A percentile compares a stretch with the other conserved stretches of the same genome.
phyloP scores from a whole-genome alignment of 176 grass and related monocot genomes.

The Rhynchospora breviuscula region DNA sequence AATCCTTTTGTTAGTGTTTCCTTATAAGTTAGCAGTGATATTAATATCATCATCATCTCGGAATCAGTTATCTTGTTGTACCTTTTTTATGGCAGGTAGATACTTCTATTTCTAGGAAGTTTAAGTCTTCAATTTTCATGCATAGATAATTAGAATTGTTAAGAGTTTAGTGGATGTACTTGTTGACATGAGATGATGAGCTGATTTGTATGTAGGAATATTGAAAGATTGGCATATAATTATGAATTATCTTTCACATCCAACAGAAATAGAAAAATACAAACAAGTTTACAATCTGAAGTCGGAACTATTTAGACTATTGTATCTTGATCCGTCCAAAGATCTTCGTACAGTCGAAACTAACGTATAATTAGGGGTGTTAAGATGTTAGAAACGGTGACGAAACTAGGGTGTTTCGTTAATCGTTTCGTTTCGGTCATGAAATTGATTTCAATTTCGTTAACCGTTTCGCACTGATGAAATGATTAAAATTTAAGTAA shows the following conservation, averaged over 20 bases:
- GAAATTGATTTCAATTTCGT: too few species aligned
- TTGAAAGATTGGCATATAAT: neutral
- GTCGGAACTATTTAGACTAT: neutral
- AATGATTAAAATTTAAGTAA: too few species aligned
- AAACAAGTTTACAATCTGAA: neutral
- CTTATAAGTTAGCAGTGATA: neutral
- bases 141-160: neutral
- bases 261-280: neutral
- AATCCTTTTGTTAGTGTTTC: neutral
- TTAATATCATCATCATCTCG: neutral
- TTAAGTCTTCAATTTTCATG: neutral
- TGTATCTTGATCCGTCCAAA: neutral
- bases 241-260: neutral
- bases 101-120: neutral
- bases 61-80: neutral
- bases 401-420: too few species aligned
- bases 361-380: neutral
- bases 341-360: neutral
- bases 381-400: too few species aligned
- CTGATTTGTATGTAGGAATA: neutral
- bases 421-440: too few species aligned
- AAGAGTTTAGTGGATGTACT: neutral
- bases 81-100: neutral
- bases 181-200: neutral
- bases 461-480: too few species aligned